Evolutionary conservation across 176 grass and related monocot species (phyloP).

Genomic region (Musa schizocarpa): DNA sequence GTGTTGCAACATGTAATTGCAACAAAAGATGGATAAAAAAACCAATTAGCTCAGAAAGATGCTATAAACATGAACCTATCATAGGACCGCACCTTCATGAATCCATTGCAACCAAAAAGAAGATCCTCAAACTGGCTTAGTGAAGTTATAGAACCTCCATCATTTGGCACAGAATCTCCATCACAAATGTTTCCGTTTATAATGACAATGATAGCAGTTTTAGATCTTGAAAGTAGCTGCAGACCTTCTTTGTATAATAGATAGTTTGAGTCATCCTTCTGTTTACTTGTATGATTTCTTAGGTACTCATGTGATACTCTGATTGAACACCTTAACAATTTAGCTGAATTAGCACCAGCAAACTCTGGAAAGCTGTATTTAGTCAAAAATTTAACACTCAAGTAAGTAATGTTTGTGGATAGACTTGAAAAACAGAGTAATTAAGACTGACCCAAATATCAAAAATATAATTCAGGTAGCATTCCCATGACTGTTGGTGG

Average conservation of each 20-base stretch:
- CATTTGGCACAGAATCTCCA: slow-evolving; percentile 29
- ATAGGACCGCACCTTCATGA: slow-evolving; percentile 34
- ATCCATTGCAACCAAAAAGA: slow-evolving; percentile 29
- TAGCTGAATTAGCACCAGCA: slow-evolving; percentile 23
- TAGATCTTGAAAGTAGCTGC: slow-evolving; percentile 55
- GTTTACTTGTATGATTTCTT: slow-evolving; percentile 33
- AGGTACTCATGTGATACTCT: slow-evolving; percentile 39
- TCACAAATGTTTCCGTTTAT: slow-evolving; percentile 27
- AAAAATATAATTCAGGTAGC: background rate
- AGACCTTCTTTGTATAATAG: slow-evolving; percentile 38
- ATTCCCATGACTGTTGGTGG: background rate
- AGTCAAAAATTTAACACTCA: slow-evolving; percentile 25
- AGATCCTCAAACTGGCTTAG: slow-evolving; percentile 34
- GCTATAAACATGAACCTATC: background rate
- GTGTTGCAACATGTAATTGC: background rate
- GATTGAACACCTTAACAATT: slow-evolving; percentile 41
- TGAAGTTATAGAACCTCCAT: background rate
- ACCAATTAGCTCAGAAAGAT: background rate
- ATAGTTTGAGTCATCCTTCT: slow-evolving; percentile 37
- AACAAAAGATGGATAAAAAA: background rate
- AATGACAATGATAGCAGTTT: slow-evolving; percentile 66
- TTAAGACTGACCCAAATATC: background rate
- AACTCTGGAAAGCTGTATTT: slow-evolving; percentile 47
- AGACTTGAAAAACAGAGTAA: background rate
- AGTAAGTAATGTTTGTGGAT: slow-evolving; percentile 6